Evolutionary conservation across 2,329 filamentous ascomycete species (phyloP), one percentile per base, ranked within the genome.

Genomic region (Exophiala spinifera): DNA sequence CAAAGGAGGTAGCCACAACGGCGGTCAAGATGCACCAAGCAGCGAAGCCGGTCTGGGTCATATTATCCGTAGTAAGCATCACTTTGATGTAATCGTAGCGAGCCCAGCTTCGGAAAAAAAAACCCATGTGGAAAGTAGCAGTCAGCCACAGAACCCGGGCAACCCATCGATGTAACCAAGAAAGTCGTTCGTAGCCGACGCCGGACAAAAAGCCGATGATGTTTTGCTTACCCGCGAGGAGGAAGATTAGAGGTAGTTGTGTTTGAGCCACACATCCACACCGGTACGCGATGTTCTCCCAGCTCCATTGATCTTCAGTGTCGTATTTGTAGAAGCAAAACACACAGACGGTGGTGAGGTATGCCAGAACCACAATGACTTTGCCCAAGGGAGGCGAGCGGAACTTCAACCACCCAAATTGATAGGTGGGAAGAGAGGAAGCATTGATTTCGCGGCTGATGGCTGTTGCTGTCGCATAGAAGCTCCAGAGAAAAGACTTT

Each of bases 231-330:
- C 78, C 78, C 1, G 79, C 74, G 33, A 83, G 72, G 10, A 83
- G 68, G 60, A 81, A 78, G 48, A 83, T 71, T n/a, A 83, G 65
- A 1, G 80, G 80, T 2, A 83, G 61, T 60, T 83, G 80, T 8
- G 73, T 70, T 44, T 82, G 69, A 11, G 78, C 73, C 40, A 83
- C 71, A 51, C 76, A 79, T 3, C 78, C 80, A 3, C 76, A 76
- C 28, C 80, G 74, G 62, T 82, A 83, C 11, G 76, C 82, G 51
- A 84, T 75, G 43, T 76, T 69, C 61, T 85, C 81, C 72, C 77
- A 81, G 39, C 72, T 70, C 67, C 76, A 76, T 44, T 73, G 66
- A 51, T 80, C 70, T 1, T 65, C 68, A 0, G 79, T 72, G 62
- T 83, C 70, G 25, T 83, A 70, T 28, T 75, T 75, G 64, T 82